phyloP scores from a whole-genome alignment of 2,329 filamentous ascomycete species.

The Chrysoporthe deuterocubensis region DNA sequence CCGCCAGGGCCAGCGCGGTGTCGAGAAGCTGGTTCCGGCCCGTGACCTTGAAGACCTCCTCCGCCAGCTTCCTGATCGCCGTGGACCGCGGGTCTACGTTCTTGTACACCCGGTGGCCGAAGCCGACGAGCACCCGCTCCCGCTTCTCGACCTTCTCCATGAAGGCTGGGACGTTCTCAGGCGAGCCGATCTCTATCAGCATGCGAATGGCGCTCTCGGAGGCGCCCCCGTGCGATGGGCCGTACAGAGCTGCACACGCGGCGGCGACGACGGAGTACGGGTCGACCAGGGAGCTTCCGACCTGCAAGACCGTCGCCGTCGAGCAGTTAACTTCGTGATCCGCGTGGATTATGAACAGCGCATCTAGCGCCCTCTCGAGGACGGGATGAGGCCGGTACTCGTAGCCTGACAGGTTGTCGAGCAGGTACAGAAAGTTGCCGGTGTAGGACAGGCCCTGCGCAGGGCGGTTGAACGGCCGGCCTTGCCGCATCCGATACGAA shows the following conservation, averaged over 20 bases:
- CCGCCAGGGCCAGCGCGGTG: conserved; percentile 50
- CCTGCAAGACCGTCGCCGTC: conserved; percentile 59
- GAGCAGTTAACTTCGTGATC: conserved; percentile 65
- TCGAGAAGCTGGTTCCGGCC: conserved; percentile 56
- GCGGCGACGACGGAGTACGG: conserved; percentile 58
- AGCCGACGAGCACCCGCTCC: conserved; percentile 58
- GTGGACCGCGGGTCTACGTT: conserved; percentile 57
- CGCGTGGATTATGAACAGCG: conserved; percentile 59
- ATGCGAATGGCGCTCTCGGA: conserved; percentile 60
- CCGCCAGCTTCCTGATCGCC: conserved; percentile 53
- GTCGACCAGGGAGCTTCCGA: conserved; percentile 60
- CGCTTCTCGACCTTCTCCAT: conserved; percentile 54
- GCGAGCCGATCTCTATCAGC: conserved; percentile 54
- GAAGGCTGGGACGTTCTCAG: conserved; percentile 54
- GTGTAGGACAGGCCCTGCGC: conserved; percentile 53
- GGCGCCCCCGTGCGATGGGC: conserved; percentile 63
- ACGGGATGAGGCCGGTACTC: conserved; percentile 54
- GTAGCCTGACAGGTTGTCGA: conserved; percentile 53
- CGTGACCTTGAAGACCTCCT: conserved; percentile 54
- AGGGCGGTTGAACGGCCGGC: conserved; percentile 54
- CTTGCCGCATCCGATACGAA: conserved; percentile 56
- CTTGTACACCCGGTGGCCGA: conserved; percentile 60
- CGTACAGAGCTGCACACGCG: conserved; percentile 57
- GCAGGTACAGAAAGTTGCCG: conserved; percentile 59
- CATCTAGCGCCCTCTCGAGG: conserved; percentile 55